Base-by-base conservation (phyloP, 768 basidiomycete genomes). In the Polyporus arcularius region DNA sequence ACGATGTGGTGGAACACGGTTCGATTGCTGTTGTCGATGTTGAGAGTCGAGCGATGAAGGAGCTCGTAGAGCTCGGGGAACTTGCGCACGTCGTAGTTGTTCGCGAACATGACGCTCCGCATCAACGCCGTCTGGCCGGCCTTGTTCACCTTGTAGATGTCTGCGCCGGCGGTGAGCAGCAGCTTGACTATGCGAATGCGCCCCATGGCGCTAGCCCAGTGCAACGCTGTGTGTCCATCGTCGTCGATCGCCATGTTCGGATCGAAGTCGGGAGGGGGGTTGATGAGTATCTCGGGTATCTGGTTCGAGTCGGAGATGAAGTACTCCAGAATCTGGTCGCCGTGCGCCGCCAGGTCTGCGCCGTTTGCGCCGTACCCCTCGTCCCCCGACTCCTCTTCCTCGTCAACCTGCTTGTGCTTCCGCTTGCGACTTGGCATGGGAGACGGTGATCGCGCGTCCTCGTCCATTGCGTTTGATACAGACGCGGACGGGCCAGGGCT, bases 151-250 rank as follows among this genome's bases (percentile, higher is more conserved):
- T 91, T 89, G 81, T 96, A 99, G 65, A 97, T 94, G 72, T 98
- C 95, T 14, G 96, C 96, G 18, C 96, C 95, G 3, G 96, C 92
- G 0, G 93, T 90, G 43, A 99, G 81, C 30, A 99, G 82, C 8
- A 98, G 81, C 72, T 98, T 98, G 68, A 98, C 94, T 62, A 98
- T 90, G 38, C 96, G 88, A 57, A 98, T 88, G 43, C 97, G 90
- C 32, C 97, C 97, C 96, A 99, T 98, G 11, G 97, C 97, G 68
- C 94, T 96, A 4, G 96, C 96, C 97, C 97, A 99, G 67, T 99
- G 97, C 14, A 99, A 77, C 21, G 97, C 87, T 0, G 96, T 97
- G 72, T 99, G 97, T 0, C 94, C 94, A 70, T 99, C 97, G 64
- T 98, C 97, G 76, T 99, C 97, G 62, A 99, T 98, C 38, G 89